Base-by-base conservation (phyloP, 2,329 filamentous ascomycete genomes). In the Mollisia scopiformis region DNA sequence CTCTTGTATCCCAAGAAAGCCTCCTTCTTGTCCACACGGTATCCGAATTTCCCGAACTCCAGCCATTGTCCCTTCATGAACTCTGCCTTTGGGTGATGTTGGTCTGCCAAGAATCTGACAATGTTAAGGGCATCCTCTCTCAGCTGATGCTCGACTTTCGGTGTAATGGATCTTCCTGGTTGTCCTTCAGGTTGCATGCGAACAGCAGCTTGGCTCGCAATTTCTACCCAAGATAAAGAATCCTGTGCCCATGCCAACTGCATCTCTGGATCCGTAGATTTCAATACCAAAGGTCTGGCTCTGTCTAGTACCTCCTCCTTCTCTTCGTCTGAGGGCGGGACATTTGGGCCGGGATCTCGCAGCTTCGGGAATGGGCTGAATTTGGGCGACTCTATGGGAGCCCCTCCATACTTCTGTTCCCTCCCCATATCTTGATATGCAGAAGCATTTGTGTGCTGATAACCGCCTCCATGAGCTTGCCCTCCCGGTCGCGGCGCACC, bases 171-270 rank as follows among this genome's bases (percentile, higher is more conserved):
- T 51, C 94, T 85, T 37, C 84, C 68, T 49, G 79, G 78, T 61
- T 73, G 72, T 19, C 74, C 73, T 72, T 77, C 72, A 62, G 73
- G 57, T 62, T 75, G 72, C 65, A 75, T 74, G 46, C 69, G 62
- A n/a, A 55, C 28, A 6, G 93, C 84, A 62, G 93, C 89, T 69
- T 96, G 89, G 71, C 89, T 85, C 52, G 91, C 86, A 59, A 93
- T 88, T 72, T 97, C 94, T 31, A 94, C 92, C 81, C 93, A 97
- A 56, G 88, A 87, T 61, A 99, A 83, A 47, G 93, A 89, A 77
- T 98, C 95, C 73, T 96, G 91, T 41, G 95, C 94, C 95, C 95
- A 99, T 62, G 92, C 92, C 71, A 99, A 84, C 79, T 99, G 95
- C 87, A 96, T 96, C 69, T 96, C 89, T 52, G 96, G 92, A 74